phyloP scores from a whole-genome alignment of 192 early-diverging fungal genomes.

The Entophlyctis luteolus region DNA sequence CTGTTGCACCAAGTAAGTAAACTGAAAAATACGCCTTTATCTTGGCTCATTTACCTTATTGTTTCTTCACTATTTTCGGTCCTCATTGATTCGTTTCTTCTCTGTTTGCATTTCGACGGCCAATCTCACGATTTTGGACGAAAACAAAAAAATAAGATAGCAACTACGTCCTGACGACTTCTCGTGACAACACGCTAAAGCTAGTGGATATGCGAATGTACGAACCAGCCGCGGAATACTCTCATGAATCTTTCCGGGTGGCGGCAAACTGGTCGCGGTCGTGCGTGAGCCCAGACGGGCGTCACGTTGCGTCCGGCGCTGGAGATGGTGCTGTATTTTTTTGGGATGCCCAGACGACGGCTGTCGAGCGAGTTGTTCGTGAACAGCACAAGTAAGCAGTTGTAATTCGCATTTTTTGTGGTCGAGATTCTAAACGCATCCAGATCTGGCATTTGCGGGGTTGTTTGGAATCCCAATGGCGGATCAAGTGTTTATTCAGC shows the following conservation, averaged over 20 bases:
- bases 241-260: constrained; percentile 67
- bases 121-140: no score
- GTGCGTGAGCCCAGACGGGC: constrained; percentile 83
- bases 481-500: constrained; percentile 32
- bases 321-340: constrained; percentile 74
- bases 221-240: constrained; percentile 62
- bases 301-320: constrained; percentile 77
- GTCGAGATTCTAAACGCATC: neutral
- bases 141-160: constrained; percentile 60
- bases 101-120: no score
- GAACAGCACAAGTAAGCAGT: constrained; percentile 63
- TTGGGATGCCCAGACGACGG: constrained; percentile 66
- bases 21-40: no score
- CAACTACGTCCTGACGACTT: constrained; percentile 81
- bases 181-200: constrained; percentile 86
- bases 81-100: no score
- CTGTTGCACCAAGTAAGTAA: constrained; percentile 61
- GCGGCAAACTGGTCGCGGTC: constrained; percentile 87
- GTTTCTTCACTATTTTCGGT: no score
- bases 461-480: constrained; percentile 41
- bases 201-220: constrained; percentile 78
- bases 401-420: neutral
- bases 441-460: constrained; percentile 43
- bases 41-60: no score
- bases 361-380: constrained; percentile 60